phyloP scores from a whole-genome alignment of 352 stramenopile genomes.

The Pythium phragmitis region DNA sequence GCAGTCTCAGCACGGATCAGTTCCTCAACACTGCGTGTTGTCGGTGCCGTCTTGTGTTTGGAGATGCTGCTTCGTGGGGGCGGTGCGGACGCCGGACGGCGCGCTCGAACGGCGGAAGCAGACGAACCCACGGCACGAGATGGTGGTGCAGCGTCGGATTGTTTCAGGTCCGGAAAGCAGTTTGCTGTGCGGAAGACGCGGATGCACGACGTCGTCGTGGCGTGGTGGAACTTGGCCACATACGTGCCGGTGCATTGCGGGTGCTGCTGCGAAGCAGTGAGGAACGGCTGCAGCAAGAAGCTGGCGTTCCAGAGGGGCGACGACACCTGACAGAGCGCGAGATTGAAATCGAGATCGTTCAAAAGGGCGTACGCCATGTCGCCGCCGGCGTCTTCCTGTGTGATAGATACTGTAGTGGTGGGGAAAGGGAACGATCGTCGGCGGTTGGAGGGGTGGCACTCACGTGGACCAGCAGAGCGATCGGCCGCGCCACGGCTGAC shows the following conservation, averaged over 20 bases:
- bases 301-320: constrained; percentile 42
- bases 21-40: constrained; percentile 33
- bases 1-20: constrained; percentile 50
- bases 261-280: constrained; percentile 31
- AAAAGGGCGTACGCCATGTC: constrained; percentile 39
- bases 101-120: too few species aligned
- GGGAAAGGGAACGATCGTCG: not conserved
- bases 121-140: constrained; percentile 5
- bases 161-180: constrained; percentile 37
- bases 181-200: constrained; percentile 38
- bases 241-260: constrained; percentile 39
- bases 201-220: constrained; percentile 31
- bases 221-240: constrained; percentile 64
- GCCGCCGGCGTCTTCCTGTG: constrained; percentile 42
- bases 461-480: constrained; percentile 36
- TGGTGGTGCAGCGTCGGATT: not conserved
- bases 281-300: constrained; percentile 53
- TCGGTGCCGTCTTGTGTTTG: not conserved
- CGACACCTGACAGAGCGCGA: constrained; percentile 44
- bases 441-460: not conserved
- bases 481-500: constrained; percentile 19
- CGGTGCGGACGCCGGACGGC: not conserved
- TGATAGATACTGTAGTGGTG: not conserved
- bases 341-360: constrained; percentile 58
- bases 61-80: not conserved